Conservation (phyloP, 331 rosid genomes). For the Cydonia oblonga region DNA sequence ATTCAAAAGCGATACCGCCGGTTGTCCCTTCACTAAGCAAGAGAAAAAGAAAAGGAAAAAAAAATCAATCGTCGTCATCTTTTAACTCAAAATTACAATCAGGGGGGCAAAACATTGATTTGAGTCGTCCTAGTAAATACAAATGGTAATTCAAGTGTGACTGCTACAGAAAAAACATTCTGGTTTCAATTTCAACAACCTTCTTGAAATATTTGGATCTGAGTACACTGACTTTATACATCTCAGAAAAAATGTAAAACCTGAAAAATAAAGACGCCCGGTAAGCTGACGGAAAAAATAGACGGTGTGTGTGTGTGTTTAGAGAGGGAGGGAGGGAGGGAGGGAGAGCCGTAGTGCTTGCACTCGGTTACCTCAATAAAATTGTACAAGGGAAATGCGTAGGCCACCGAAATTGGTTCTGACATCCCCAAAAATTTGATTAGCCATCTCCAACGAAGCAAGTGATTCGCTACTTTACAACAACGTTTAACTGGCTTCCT, state of each 20-base stretch:
- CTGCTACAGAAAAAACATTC: neutral
- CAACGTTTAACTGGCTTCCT: slow-evolving; percentile 45
- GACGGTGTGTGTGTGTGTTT: neutral
- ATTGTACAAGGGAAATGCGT: slow-evolving; percentile 28
- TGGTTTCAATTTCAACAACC: neutral
- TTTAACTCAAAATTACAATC: slow-evolving; percentile 14
- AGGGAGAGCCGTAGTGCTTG: neutral
- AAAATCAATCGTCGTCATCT: neutral
- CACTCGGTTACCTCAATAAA: slow-evolving; percentile 20
- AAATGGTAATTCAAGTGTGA: neutral
- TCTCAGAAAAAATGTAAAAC: slow-evolving; percentile 13
- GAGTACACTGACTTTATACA: slow-evolving; percentile 18
- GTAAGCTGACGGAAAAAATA: neutral
- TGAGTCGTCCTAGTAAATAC: neutral
- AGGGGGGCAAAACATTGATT: slow-evolving; percentile 11
- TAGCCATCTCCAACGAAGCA: slow-evolving; percentile 37
- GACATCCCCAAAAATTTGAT: slow-evolving; percentile 17
- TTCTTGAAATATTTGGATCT: slow-evolving; percentile 4
- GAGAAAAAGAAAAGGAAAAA: neutral
- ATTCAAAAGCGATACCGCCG: neutral
- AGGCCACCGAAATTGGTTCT: slow-evolving; percentile 22
- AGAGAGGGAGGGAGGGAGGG: neutral
- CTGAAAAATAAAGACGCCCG: neutral
- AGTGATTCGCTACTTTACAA: slow-evolving; percentile 37
- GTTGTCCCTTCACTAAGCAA: neutral